Percentiles rank a stretch among this genome's conserved stretches.
These are phyloP conservation scores for Furcasterigmium furcatum DNA, from an alignment of 2,329 filamentous ascomycete species.

Conservation along the genomic window DNA sequence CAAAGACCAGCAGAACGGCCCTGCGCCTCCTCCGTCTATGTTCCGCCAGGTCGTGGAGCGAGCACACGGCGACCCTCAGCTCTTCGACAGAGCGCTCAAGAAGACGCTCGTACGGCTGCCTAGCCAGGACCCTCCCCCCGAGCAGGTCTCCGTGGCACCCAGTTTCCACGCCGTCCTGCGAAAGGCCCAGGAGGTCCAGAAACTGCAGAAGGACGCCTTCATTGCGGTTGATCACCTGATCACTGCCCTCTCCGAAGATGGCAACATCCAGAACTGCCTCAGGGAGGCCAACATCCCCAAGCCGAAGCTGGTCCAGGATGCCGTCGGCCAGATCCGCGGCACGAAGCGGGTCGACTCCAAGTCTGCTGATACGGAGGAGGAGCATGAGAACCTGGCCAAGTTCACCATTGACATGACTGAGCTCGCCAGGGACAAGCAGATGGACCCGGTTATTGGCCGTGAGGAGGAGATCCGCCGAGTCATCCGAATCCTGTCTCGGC, in stretches of 20 bases:
- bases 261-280: constrained; percentile 67
- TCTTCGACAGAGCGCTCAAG: constrained; percentile 86
- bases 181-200: constrained; percentile 83
- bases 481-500: constrained; percentile 83
- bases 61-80: constrained; percentile 87
- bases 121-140: constrained; percentile 91
- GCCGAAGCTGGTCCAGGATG: constrained; percentile 82
- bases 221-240: constrained; percentile 96
- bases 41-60: constrained; percentile 94
- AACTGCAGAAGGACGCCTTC: constrained; percentile 95
- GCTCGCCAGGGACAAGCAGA: constrained; percentile 94
- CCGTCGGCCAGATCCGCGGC: constrained; percentile 87
- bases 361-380: constrained; percentile 87
- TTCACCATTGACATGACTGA: constrained; percentile 99
- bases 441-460: constrained; percentile 93
- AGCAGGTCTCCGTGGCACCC: constrained; percentile 79
- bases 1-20: constrained; percentile 78
- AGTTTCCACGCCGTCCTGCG: constrained; percentile 79
- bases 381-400: constrained; percentile 94
- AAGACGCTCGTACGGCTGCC: constrained; percentile 87
- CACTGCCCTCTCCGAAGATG: constrained; percentile 76
- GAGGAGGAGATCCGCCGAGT: constrained; percentile 95
- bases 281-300: constrained; percentile 91
- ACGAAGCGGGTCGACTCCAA: constrained; percentile 94
- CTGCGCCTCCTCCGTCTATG: constrained; percentile 65